Evolutionary conservation across 306 rosid species (phyloP), one percentile per base, ranked within the genome.

Genomic region (Cotoneaster glaucophyllus): DNA sequence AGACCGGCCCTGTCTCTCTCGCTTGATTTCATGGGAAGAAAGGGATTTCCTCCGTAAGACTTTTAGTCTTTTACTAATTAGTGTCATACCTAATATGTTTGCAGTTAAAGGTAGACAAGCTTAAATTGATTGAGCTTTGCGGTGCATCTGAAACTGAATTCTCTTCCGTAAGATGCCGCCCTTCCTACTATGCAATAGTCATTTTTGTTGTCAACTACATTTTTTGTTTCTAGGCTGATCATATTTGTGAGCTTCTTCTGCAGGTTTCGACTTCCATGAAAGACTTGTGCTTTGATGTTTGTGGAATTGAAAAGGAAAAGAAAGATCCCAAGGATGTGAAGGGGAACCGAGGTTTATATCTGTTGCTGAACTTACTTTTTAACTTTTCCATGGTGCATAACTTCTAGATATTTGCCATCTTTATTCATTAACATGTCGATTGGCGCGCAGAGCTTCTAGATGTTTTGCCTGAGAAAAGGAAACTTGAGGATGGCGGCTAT

Each of bases 61-160:
- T 22, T 34, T 56, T 29, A 17, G 12, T 11, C 21, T 22, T 43
- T 56, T 22, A n/a, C 69, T 34, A 32, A 58, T 70, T 70, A 64
- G 48, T 19, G 29, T 19, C 34, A 48, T 18, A 43, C 43, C 24
- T 29, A 76, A 8, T 71, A 44, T 82, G 32, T 80, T 72, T 84
- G 74, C 87, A 95, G 99, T 85, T 95, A 11, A 95, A 87, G 78
- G 90, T 90, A 19, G 99, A 92, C 84, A 95, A 92, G 84, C 39
- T 89, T 54, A 92, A 89, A 83, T 77, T 95, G 58, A 92, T 90
- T 76, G 98, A 94, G 79, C 89, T 87, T n/a, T 87, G 93, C 77
- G 97, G 97, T 56, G 86, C 97, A 52, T 90, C 94, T 75, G 98
- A 94, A 84, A 75, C 93, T 18, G 98, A 94, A 69, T 94, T 94